Base-by-base conservation (phyloP, 352 stramenopile species). In the Globisporangium spiculum region DNA sequence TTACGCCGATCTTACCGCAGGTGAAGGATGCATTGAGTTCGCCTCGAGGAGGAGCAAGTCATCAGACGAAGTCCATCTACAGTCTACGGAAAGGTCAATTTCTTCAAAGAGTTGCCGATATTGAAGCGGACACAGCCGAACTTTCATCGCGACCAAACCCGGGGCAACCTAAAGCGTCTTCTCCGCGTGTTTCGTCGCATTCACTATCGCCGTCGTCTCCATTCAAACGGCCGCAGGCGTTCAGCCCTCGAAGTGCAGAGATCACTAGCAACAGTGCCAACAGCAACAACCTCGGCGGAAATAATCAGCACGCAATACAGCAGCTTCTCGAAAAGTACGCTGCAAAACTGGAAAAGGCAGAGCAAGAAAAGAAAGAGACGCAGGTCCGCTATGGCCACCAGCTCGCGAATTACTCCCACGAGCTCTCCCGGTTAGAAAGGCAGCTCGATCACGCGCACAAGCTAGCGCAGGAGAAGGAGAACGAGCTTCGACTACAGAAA, bases 331-430 rank as follows among this genome's bases (percentile, higher is more conserved):
- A 83, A 34, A 71, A 75, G 32, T 76, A 74, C 50, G 54, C 34
- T 1, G 55, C 63, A 2, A 80, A 76, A 55, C 64, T 89, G 7
- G 72, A 81, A 48, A 81, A 81, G 26, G 61, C 57, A 3, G 85
- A 92, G 57, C 70, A 80, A 7, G 83, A 91, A 16, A 87, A 83
- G 16, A 80, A 83, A 27, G 73, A 86, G 3, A 50, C 79, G 1
- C 64, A 77, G 9, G 59, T 68, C 0, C 80, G 84, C 0, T 82
- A 92, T n/a, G 71, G 77, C 3, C 77, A 89, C 32, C 83, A 93
- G 69, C 67, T 90, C 5, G 76, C 83, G 12, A 90, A 85, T 46
- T 93, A 89, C 24, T 86, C 80, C 0, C 81, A 89, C 48, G 82
- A 89, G 30, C 71, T 90, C 10, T 87, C 83, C 16, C 76, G 84